Base-by-base conservation (phyloP, 1,139 yeast species). In the Hemisphaericaspora xylanilytica region DNA sequence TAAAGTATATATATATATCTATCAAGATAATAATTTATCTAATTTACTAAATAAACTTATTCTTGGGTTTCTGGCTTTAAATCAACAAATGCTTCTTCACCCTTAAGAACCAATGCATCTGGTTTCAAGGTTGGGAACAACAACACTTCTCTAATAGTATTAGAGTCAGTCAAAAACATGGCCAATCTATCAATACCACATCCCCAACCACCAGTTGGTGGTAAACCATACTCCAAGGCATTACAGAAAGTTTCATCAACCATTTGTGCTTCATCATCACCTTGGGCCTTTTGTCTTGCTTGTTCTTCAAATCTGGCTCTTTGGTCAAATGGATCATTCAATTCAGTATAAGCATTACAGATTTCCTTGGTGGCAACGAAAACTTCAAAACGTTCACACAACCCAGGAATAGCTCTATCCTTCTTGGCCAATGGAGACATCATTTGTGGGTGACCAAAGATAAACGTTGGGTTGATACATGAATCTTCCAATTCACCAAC, bases 171-270 rank as follows among this genome's bases (percentile, higher is more conserved):
- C 73, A 92, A 80, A 75, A 92, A 90, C 98, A 92, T 92, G 61
- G 96, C 92, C 59, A 92, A 66, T 76, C 98, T 87, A 70, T 92
- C 98, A 55, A 92, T 89, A 79, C 98, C 98, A 73, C 96, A 85
- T 58, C 98, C 98, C 97, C 97, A 92, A 55, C 98, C 98, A 65
- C 95, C 98, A 56, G 98, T 92, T 58, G 98, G 98, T 46, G 98
- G 98, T 59, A 92, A 78, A 67, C 98, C 98, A 67, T 88, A 92
- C 73, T 92, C 98, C 61, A 92, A 80, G 49, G 98, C 97, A 58
- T 90, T 87, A 74, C 95, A 85, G 89, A 92, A 92, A 47, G 88
- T 84, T 71, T 92, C 98, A 64, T 92, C 98, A 50, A 92, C 78
- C 68, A 89, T 65, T 73, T 92, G 98, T 43, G 97, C 98, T 73